Percentiles rank a stretch among this genome's conserved stretches.
Evolutionary conservation across 139 green algal species (phyloP).

Genomic region (Chlamydomonas urium): DNA sequence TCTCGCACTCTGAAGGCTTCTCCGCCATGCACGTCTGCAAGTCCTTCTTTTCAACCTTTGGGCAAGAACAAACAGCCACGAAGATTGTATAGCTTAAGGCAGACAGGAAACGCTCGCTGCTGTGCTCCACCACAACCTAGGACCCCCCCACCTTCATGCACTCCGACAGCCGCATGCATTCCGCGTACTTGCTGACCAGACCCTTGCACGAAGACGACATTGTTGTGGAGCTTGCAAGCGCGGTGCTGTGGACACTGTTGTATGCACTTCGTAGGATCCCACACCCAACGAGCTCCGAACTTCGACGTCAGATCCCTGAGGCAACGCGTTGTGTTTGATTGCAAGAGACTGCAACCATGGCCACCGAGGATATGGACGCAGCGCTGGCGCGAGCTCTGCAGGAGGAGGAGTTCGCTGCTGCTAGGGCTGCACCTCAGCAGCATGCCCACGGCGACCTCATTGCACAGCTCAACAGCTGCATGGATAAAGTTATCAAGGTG

Average conservation of each 20-base stretch:
- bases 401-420: neutral
- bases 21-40: constrained; percentile 59
- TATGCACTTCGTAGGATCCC: too few relatives aligned
- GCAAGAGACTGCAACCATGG: too few relatives aligned
- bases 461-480: constrained; percentile 2
- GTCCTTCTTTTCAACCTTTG: constrained; percentile 39
- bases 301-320: too few relatives aligned
- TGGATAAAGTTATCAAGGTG: constrained; percentile 13
- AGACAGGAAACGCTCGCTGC: too few relatives aligned
- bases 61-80: neutral
- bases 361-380: constrained; percentile 1
- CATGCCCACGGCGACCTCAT: neutral
- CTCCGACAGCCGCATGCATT: constrained; percentile 62
- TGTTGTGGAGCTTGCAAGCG: too few relatives aligned
- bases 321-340: too few relatives aligned
- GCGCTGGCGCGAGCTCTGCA: constrained; percentile 11
- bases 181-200: constrained; percentile 62
- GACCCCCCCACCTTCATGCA: constrained; percentile 34
- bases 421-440: neutral
- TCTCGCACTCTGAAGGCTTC: constrained; percentile 53
- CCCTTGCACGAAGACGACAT: constrained; percentile 71
- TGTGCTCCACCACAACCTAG: neutral
- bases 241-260: too few relatives aligned
- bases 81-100: neutral
- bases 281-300: neutral